Conservation (phyloP, 176 grass and related monocot genomes). For the maize (Zea mays) region Zm-B73-REFERENCE-NAM-5.0 NC_050099.1:40322001-40322500, state of each 20-base stretch:
- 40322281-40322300: constrained; percentile 88
- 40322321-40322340: not conserved
- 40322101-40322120: constrained; percentile 22
- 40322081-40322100: constrained; percentile 26
- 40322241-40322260: constrained; percentile 87
- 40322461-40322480: constrained; percentile 76
- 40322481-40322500: constrained; percentile 41
- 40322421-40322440: constrained; percentile 91
- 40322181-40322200: constrained; percentile 56
- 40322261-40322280: constrained; percentile 86
- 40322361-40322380: constrained; percentile 51
- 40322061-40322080: not conserved
- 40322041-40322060: not conserved
- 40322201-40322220: constrained; percentile 69
- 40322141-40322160: constrained; percentile 69
- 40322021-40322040: not conserved
- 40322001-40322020: constrained; percentile 17
- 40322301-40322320: constrained; percentile 11
- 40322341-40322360: not conserved
- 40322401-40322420: constrained; percentile 80
- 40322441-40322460: constrained; percentile 69
- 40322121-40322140: constrained; percentile 63
- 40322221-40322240: constrained; percentile 67
- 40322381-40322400: constrained; percentile 91
- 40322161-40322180: constrained; percentile 68